Percentiles rank a stretch among this genome's conserved stretches.
Conservation (phyloP, 2,329 filamentous ascomycete genomes). For the Trichoderma gracile region DNA sequence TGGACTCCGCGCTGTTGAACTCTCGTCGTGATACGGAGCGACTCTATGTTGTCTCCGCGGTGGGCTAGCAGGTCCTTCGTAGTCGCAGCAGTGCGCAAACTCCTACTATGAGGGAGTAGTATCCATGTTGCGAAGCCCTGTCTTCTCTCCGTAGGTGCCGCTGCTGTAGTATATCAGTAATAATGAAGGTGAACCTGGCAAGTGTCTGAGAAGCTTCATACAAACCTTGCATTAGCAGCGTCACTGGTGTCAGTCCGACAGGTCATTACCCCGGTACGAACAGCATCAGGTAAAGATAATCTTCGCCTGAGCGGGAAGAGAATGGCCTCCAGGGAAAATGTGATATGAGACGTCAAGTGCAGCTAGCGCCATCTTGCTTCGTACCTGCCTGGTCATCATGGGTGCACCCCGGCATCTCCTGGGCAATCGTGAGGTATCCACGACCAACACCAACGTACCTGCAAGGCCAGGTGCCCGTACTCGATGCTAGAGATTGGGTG, state of each 20-base stretch:
- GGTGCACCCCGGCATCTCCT: background rate
- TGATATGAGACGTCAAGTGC: slow-evolving; percentile 8
- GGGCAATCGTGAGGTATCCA: background rate
- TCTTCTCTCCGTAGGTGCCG: no score
- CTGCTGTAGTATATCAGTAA: no score
- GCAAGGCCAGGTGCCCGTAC: background rate
- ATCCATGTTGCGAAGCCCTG: no score
- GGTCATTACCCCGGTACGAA: background rate
- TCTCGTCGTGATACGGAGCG: no score
- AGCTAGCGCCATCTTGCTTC: slow-evolving; percentile 6
- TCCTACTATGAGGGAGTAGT: no score
- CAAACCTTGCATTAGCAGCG: background rate
- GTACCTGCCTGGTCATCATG: background rate
- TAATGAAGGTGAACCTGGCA: background rate
- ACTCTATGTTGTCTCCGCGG: no score
- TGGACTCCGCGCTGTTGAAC: background rate
- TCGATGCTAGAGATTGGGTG: background rate
- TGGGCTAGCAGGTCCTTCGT: no score
- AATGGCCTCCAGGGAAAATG: background rate
- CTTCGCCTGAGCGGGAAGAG: background rate
- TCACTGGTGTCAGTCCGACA: background rate
- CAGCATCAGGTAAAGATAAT: background rate
- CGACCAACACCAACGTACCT: slow-evolving; percentile 11
- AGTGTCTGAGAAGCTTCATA: background rate
- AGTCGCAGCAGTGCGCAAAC: no score